Evolutionary conservation across 2,329 filamentous ascomycete genomes (phyloP), one percentile per base, ranked within the genome.

Genomic region (Fusarium drepaniforme): DNA sequence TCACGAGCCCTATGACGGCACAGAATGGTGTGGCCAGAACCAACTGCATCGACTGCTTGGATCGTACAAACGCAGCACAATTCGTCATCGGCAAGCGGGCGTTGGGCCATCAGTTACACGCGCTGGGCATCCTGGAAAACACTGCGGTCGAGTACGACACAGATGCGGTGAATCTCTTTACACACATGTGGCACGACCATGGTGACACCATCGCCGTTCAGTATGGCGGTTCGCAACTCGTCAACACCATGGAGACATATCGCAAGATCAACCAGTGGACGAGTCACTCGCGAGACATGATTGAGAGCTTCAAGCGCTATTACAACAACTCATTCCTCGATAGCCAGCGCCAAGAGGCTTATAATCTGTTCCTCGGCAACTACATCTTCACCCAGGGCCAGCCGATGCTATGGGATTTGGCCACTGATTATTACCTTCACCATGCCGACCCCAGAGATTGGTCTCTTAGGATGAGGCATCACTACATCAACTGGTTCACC

Each of bases 221-320:
- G 82, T 99, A 99, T 78, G 97, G 97, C 67, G 97, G 97, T 12
- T 98, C 96, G 3, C 97, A 99, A 83, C 89, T 99, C 1, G 97
- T 99, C 78, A 99, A 99, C 82, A 99, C 97, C 0, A 98, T 99
- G 96, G 96, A 97, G 75, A 99, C 97, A 6, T 99, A 99, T 82
- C 93, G 97, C 67, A 98, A 98, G 84, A 97, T 98, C 82, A 98
- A 98, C 77, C 96, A 98, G 82, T 99, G 97, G 97, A 97, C 95
- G 28, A 98, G 95, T 78, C 95, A 98, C 82, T 98, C 96, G 3
- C 90, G 97, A 76, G 97, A 99, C 82, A 98, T 99, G 96, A 96
- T 99, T 25, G 97, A 99, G 84, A 98, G 95, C 82, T 98, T 99
- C 87, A 99, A 98, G 83, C 91, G 97, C 33, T 99, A 98, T 83